Evolutionary conservation across 305 asterid species (phyloP).

Genomic region (Rubia occidens): DNA sequence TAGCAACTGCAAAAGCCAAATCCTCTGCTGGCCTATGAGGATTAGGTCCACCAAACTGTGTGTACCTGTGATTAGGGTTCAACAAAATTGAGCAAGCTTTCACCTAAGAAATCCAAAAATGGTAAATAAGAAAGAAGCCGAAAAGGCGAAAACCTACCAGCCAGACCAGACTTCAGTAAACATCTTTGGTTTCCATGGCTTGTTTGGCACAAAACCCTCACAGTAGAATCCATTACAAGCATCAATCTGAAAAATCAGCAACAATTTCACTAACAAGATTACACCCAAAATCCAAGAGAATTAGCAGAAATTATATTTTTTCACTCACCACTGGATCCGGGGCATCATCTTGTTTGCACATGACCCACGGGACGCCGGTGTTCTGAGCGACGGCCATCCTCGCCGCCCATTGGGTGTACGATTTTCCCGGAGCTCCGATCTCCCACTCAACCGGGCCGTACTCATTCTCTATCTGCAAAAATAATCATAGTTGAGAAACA

Average conservation of each 20-base stretch:
- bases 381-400: slow-evolving; percentile 62
- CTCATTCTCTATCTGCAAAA: slow-evolving; percentile 78
- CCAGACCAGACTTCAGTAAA: slow-evolving; percentile 90
- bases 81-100: slow-evolving; percentile 2
- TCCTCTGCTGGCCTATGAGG: slow-evolving; percentile 75
- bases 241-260: slow-evolving; percentile 44
- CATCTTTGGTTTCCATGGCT: slow-evolving; percentile 73
- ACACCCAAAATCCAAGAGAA: background rate
- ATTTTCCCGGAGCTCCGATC: slow-evolving; percentile 76
- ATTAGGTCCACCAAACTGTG: slow-evolving; percentile 61
- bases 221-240: slow-evolving; percentile 88
- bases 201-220: slow-evolving; percentile 62
- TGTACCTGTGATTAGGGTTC: slow-evolving; percentile 44
- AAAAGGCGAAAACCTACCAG: slow-evolving; percentile 33
- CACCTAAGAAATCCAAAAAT: background rate
- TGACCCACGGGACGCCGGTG: slow-evolving; percentile 94
- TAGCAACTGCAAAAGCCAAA: slow-evolving; percentile 80
- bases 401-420: slow-evolving; percentile 72
- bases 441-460: slow-evolving; percentile 78
- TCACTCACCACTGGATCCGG: slow-evolving; percentile 68
- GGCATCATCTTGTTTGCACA: slow-evolving; percentile 88
- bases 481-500: background rate
- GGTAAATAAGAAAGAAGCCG: background rate
- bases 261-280: no score
- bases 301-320: background rate